These are phyloP conservation scores for Teratosphaeriaceae sp. DNA, from an alignment of 2,329 filamentous ascomycete species.

Conservation along the genomic window DNA sequence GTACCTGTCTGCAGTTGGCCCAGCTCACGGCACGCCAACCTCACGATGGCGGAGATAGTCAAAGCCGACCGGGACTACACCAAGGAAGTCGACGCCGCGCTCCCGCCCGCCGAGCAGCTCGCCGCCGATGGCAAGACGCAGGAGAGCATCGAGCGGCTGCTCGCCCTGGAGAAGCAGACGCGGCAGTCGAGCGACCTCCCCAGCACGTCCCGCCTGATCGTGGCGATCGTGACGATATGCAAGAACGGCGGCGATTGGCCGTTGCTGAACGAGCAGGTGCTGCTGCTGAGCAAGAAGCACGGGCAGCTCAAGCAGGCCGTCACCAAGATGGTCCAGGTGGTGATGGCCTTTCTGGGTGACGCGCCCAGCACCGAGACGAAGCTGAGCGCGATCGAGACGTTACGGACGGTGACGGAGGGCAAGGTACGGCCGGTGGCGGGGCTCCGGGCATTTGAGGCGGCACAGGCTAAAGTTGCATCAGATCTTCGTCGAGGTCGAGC, in stretches of 20 bases:
- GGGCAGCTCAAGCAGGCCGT: slow-evolving; percentile 98
- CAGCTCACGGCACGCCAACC: slow-evolving; percentile 3
- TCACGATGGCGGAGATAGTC: slow-evolving; percentile 63
- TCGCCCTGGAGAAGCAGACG: slow-evolving; percentile 89
- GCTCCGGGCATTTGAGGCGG: not conserved
- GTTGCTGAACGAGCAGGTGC: slow-evolving; percentile 91
- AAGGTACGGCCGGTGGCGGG: slow-evolving; percentile 52
- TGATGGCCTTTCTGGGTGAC: slow-evolving; percentile 84
- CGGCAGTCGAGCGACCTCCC: slow-evolving; percentile 95
- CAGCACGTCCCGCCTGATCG: slow-evolving; percentile 82
- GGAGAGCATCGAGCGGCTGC: slow-evolving; percentile 87
- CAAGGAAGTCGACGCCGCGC: slow-evolving; percentile 87
- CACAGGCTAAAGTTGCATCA: slow-evolving; percentile 26
- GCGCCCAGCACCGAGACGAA: slow-evolving; percentile 83
- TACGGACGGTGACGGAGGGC: slow-evolving; percentile 94
- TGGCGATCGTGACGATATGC: slow-evolving; percentile 87
- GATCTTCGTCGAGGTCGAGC: slow-evolving; percentile 99
- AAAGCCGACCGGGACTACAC: slow-evolving; percentile 99
- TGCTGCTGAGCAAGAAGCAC: slow-evolving; percentile 98
- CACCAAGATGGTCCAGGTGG: slow-evolving; percentile 97
- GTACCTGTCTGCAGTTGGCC: too few relatives aligned
- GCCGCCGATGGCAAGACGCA: slow-evolving; percentile 65
- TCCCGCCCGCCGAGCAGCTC: slow-evolving; percentile 84
- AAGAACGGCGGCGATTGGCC: slow-evolving; percentile 91
- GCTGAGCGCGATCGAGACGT: slow-evolving; percentile 85